Base-by-base conservation (phyloP, 2,329 filamentous ascomycete genomes). In the Fusarium sp. region DNA sequence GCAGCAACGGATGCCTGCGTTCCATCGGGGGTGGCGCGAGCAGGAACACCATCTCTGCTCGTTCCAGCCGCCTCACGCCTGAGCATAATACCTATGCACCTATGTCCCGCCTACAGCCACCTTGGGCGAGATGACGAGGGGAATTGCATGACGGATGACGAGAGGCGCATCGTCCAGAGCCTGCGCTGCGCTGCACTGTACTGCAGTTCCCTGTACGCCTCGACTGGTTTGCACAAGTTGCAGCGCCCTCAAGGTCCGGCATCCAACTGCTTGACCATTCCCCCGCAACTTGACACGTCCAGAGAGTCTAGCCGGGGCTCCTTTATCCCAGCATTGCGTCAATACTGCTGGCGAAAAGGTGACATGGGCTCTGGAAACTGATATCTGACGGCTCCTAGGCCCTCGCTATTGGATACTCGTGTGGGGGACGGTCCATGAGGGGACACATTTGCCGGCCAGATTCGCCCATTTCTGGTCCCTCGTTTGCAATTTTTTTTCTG, bases 321-420 rank as follows among this genome's bases (percentile, higher is more conserved):
- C 48, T 37, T 33, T 37, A 59, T 71, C 59, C 59, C 31, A 58
- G 43, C 62, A 64, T 76, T 68, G 68, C 62, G 67, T 72, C 66
- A 54, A 77, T 54, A 63, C 65, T 27, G 56, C 56, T 68, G 64
- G 63, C 50, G 71, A 57, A 50, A 65, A 64, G 64, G 61, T 56
- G 62, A 69, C 67, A 65, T 65, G 74, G 63, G 43, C 43, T n/a
- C n/a, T 62, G 66, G 60, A 78, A 78, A 75, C 69, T 79, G 77
- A 79, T 72, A 78, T 75, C 61, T 79, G 76, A 78, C 73, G 63
- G 59, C 35, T 67, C 60, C 41, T 67, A 64, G 65, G 58, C 39
- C 66, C 54, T 58, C 33, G 61, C 67, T 62, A 77, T 72, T 79
- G 70, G 74, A 65, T 63, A 64, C 57, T 61, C 50, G 67, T 76